Percentiles rank a stretch among this genome's conserved stretches.
Conservation (phyloP, 495 filamentous ascomycete genomes). For the Parathielavia appendiculata region DNA sequence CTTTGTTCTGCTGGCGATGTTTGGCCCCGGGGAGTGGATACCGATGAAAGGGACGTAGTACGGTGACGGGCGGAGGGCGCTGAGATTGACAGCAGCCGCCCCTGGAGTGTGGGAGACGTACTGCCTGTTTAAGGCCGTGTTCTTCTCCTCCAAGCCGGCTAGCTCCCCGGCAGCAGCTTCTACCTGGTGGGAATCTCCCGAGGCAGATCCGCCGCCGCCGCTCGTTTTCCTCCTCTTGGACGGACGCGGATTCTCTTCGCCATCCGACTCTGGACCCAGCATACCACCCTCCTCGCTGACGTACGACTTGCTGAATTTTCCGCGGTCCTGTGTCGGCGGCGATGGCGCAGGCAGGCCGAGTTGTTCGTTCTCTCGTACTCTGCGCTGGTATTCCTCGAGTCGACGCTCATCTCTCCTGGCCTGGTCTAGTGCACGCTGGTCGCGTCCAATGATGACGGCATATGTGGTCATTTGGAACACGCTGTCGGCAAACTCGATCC, state of each 20-base stretch:
- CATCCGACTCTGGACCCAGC: conserved; percentile 48
- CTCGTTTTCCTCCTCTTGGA: conserved; percentile 38
- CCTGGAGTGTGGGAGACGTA: conserved; percentile 48
- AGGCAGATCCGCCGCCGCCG: conserved; percentile 21
- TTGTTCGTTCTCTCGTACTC: conserved; percentile 34
- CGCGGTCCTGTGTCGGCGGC: conserved; percentile 34
- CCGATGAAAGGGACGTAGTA: conserved; percentile 69
- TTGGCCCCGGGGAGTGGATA: conserved; percentile 65
- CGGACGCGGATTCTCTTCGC: conserved; percentile 37
- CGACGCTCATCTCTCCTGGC: conserved; percentile 41
- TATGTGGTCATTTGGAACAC: conserved; percentile 51
- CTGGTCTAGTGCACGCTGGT: conserved; percentile 42
- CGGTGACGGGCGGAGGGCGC: conserved; percentile 49
- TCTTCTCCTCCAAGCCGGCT: conserved; percentile 22
- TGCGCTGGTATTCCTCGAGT: conserved; percentile 34
- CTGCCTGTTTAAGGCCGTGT: conserved; percentile 40
- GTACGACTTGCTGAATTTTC: conserved; percentile 49
- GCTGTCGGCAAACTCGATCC: conserved; percentile 49
- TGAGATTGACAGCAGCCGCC: conserved; percentile 48
- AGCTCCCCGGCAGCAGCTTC: conserved; percentile 14
- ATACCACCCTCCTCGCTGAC: conserved; percentile 51
- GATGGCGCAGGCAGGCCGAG: conserved; percentile 39
- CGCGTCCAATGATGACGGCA: conserved; percentile 47
- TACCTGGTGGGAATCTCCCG: conserved; percentile 19
- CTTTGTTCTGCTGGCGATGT: conserved; percentile 56